These are phyloP conservation scores for Tricholoma sp. DNA, from an alignment of 768 basidiomycete species.

Conservation along the genomic window DNA sequence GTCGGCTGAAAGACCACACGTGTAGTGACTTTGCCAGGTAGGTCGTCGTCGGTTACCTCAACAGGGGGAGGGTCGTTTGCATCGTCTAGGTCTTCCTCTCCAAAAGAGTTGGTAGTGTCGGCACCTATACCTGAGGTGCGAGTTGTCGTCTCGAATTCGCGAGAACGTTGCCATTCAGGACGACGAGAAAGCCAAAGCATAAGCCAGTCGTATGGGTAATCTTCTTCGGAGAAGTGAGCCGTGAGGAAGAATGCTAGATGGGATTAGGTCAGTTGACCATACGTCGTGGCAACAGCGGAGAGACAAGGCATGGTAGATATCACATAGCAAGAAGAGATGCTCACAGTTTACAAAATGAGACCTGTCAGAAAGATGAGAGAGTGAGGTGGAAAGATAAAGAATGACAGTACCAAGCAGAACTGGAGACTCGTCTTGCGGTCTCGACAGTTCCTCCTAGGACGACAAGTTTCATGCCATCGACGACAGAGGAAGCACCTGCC, in stretches of 20 bases:
- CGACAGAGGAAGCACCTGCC: slow-evolving; percentile 69
- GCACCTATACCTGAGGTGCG: slow-evolving; percentile 61
- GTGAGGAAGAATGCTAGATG: slow-evolving; percentile 77
- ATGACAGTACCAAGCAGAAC: slow-evolving; percentile 69
- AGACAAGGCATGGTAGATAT: not conserved
- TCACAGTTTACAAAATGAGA: slow-evolving; percentile 85
- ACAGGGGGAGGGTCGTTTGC: slow-evolving; percentile 18
- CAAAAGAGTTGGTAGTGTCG: slow-evolving; percentile 52
- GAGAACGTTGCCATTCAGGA: slow-evolving; percentile 83
- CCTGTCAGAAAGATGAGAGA: slow-evolving; percentile 34
- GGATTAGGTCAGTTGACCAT: slow-evolving; percentile 20
- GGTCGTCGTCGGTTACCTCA: slow-evolving; percentile 29
- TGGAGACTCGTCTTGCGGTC: slow-evolving; percentile 76
- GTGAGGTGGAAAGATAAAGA: not conserved
- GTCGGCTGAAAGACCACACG: slow-evolving; percentile 88
- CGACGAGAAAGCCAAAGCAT: slow-evolving; percentile 87
- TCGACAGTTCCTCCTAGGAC: slow-evolving; percentile 86
- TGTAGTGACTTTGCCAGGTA: slow-evolving; percentile 64
- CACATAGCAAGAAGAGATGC: slow-evolving; percentile 18
- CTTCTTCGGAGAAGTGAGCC: slow-evolving; percentile 86
- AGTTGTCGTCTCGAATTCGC: slow-evolving; percentile 87
- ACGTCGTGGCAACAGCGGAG: slow-evolving; percentile 16
- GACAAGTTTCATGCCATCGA: slow-evolving; percentile 89
- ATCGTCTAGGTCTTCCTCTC: slow-evolving; percentile 45
- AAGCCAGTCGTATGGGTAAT: slow-evolving; percentile 87